These are phyloP conservation scores for Huntiella omanensis DNA, from an alignment of 2,329 filamentous ascomycete genomes.

Conservation along the genomic window DNA sequence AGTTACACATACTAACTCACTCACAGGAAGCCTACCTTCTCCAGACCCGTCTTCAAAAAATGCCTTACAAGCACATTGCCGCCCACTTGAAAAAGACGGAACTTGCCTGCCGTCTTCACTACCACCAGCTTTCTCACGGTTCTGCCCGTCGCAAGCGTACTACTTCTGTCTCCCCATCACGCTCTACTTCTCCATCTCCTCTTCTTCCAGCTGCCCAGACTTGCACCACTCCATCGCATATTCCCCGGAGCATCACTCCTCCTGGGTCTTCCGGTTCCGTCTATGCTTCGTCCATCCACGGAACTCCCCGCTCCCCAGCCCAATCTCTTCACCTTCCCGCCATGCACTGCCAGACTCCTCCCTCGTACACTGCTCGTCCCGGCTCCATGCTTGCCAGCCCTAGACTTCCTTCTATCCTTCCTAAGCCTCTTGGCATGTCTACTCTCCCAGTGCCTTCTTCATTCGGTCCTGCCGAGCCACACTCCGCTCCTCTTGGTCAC, in stretches of 20 bases:
- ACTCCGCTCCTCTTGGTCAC: constrained; percentile 21
- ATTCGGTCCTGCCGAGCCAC: constrained; percentile 24
- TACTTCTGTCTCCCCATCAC: constrained; percentile 48
- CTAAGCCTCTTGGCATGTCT: constrained; percentile 41
- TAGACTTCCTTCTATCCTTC: constrained; percentile 42
- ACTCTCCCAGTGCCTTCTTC: constrained; percentile 22
- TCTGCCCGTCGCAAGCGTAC: constrained; percentile 64
- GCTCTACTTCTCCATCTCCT: constrained; percentile 36
- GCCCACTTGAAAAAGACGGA: constrained; percentile 74
- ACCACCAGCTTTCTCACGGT: constrained; percentile 68
- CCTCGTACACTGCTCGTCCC: constrained; percentile 5
- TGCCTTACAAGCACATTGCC: constrained; percentile 82
- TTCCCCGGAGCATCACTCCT: constrained; percentile 30
- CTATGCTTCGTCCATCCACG: constrained; percentile 24
- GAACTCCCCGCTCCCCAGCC: constrained; percentile 13
- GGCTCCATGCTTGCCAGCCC: constrained; percentile 23
- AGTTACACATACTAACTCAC: background rate
- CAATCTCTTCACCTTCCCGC: constrained; percentile 33
- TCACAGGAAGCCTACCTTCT: constrained; percentile 62
- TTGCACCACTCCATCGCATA: constrained; percentile 22
- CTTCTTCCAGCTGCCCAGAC: constrained; percentile 23
- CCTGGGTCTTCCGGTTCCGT: constrained; percentile 24
- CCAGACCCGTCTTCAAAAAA: constrained; percentile 68
- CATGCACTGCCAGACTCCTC: constrained; percentile 21
- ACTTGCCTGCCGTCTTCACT: constrained; percentile 70